Evolutionary conservation across 805 yeast species (phyloP).

Genomic region (Candida adriatica): DNA sequence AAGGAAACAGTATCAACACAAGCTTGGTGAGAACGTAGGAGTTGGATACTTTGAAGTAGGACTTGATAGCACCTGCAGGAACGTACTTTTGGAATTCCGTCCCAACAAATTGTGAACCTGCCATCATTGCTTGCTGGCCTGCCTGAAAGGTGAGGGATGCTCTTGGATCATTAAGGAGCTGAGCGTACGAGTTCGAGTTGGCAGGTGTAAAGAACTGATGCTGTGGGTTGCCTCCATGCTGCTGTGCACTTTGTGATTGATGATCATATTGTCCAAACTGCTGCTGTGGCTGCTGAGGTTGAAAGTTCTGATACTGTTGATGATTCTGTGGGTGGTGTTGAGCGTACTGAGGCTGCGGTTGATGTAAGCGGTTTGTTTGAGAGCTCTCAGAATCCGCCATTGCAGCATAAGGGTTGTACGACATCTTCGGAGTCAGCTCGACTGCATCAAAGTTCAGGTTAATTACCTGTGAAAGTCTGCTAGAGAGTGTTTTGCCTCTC

Average conservation of each 20-base stretch:
- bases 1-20: conserved; percentile 74
- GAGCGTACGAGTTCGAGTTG: conserved; percentile 4
- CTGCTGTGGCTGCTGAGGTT: conserved; percentile 11
- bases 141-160: conserved; percentile 82
- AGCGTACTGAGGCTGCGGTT: conserved; percentile 25
- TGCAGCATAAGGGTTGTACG: conserved; percentile 42
- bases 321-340: no score
- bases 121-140: conserved; percentile 77
- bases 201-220: conserved; percentile 3
- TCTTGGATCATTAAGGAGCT: conserved; percentile 68
- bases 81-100: conserved; percentile 46
- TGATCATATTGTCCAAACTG: conserved; percentile 11
- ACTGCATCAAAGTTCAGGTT: no score
- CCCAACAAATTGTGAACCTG: conserved; percentile 74
- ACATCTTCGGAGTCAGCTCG: conserved; percentile 23
- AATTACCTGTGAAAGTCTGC: no score
- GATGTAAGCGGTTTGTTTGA: conserved; percentile 18
- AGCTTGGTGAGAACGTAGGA: conserved; percentile 75
- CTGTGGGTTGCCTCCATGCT: neutral
- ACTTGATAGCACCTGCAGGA: conserved; percentile 53
- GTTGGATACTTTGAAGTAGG: conserved; percentile 89
- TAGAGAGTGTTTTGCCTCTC: no score
- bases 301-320: conserved; percentile 14
- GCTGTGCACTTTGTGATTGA: conserved; percentile 1
- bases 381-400: conserved; percentile 14